These are phyloP conservation scores for Ceratocystis cubensis DNA, from an alignment of 2,329 filamentous ascomycete genomes.

Conservation along the genomic window DNA sequence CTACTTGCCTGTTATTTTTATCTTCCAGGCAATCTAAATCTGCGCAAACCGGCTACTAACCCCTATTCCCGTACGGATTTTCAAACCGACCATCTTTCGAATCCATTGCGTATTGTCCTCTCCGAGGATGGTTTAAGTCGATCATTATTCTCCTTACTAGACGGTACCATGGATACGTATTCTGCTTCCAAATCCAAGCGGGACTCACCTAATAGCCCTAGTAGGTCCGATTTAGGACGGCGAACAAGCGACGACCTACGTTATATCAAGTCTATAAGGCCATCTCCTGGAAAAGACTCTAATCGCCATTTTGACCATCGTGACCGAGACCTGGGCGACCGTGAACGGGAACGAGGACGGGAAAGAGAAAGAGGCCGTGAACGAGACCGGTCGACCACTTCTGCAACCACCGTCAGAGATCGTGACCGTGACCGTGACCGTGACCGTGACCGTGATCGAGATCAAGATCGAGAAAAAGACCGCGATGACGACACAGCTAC, in stretches of 20 bases:
- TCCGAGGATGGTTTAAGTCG: slow-evolving; percentile 19
- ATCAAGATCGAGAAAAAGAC: slow-evolving; percentile 14
- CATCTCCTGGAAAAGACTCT: slow-evolving; percentile 7
- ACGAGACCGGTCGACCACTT: background rate
- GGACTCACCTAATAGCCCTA: slow-evolving; percentile 16
- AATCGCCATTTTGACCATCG: slow-evolving; percentile 7
- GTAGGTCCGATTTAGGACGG: background rate
- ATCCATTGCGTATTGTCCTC: background rate
- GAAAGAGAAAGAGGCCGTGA: background rate
- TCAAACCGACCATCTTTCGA: background rate
- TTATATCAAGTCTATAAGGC: background rate
- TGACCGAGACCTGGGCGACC: slow-evolving; percentile 17
- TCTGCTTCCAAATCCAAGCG: slow-evolving; percentile 17
- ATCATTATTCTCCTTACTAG: slow-evolving; percentile 10
- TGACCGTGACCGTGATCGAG: slow-evolving; percentile 7
- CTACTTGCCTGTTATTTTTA: background rate
- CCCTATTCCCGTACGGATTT: background rate
- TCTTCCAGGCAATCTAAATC: background rate
- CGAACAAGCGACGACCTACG: slow-evolving; percentile 13
- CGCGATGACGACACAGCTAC: slow-evolving; percentile 32
- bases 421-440: background rate
- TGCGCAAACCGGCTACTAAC: background rate
- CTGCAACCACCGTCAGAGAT: background rate
- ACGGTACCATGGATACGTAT: slow-evolving; percentile 19
- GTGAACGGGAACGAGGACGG: slow-evolving; percentile 16